Conservation (phyloP, 169 alveolate genomes). For the Plasmodium chabaudi region DNA sequence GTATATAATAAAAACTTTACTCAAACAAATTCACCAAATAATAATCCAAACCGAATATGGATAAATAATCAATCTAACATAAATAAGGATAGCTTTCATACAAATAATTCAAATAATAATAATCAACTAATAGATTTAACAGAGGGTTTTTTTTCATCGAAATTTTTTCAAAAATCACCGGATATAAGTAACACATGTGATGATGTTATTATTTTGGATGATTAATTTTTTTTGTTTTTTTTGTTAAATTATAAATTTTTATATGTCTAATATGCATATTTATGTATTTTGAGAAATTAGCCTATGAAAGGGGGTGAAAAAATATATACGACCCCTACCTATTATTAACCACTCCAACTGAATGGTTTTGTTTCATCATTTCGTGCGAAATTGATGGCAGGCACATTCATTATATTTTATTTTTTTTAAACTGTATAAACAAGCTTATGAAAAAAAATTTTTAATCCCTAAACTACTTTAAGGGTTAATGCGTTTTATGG, state of each 20-base stretch:
- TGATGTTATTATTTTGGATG: slow-evolving; percentile 71
- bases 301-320: too few species aligned
- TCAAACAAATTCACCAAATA: not conserved
- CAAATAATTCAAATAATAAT: slow-evolving; percentile 1
- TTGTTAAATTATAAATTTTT: not conserved
- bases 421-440: not conserved
- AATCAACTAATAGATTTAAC: slow-evolving; percentile 64
- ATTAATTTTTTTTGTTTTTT: slow-evolving; percentile 24
- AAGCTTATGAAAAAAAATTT: not conserved
- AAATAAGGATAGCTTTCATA: not conserved
- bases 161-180: slow-evolving; percentile 51
- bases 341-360: too few species aligned
- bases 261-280: too few species aligned
- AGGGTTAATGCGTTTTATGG: too few species aligned
- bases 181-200: slow-evolving; percentile 20
- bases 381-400: too few species aligned
- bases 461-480: not conserved
- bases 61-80: slow-evolving; percentile 5
- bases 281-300: too few species aligned
- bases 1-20: not conserved
- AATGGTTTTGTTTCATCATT: too few species aligned
- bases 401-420: not conserved
- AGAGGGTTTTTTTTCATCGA: slow-evolving; percentile 67
- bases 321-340: too few species aligned
- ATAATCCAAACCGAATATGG: not conserved